Conservation (phyloP, 2,329 filamentous ascomycete genomes). For the Pseudogymnoascus sp. region DNA sequence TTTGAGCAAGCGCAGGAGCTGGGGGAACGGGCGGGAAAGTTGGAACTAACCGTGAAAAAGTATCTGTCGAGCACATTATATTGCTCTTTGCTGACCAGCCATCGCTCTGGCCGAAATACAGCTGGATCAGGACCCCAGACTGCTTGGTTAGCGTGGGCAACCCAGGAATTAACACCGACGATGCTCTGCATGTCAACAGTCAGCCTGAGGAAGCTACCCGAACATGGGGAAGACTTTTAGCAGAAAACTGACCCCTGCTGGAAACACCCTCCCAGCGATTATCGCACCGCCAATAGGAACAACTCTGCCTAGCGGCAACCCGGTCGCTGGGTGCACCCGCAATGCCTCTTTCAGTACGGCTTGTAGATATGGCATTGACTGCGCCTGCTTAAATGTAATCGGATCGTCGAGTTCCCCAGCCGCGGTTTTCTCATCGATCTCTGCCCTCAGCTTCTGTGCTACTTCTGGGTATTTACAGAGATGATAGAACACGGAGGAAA, state of each 20-base stretch:
- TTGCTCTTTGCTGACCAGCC: not conserved
- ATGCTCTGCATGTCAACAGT: not conserved
- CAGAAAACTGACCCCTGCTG: not conserved
- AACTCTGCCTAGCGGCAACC: conserved; percentile 35
- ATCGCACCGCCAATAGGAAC: conserved; percentile 21
- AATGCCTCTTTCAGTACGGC: conserved; percentile 40
- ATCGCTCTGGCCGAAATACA: not conserved
- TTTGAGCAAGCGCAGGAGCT: not conserved
- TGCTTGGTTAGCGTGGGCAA: not conserved
- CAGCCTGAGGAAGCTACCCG: not conserved
- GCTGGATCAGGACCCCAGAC: not conserved
- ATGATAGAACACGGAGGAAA: not conserved
- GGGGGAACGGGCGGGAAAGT: not conserved
- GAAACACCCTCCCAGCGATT: not conserved
- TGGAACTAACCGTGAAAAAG: not conserved
- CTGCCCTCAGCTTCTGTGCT: not conserved
- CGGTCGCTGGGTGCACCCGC: conserved; percentile 37
- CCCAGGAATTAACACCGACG: not conserved
- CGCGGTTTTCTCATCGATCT: not conserved
- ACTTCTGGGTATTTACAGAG: not conserved
- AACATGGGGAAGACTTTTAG: not conserved
- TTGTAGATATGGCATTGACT: conserved; percentile 36
- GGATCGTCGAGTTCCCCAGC: conserved; percentile 13
- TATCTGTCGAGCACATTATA: not conserved
- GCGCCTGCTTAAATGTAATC: conserved; percentile 31